These are phyloP conservation scores for Alloteropsis semialata DNA, from an alignment of 176 grass and related monocot genomes.

Conservation along the genomic window DNA sequence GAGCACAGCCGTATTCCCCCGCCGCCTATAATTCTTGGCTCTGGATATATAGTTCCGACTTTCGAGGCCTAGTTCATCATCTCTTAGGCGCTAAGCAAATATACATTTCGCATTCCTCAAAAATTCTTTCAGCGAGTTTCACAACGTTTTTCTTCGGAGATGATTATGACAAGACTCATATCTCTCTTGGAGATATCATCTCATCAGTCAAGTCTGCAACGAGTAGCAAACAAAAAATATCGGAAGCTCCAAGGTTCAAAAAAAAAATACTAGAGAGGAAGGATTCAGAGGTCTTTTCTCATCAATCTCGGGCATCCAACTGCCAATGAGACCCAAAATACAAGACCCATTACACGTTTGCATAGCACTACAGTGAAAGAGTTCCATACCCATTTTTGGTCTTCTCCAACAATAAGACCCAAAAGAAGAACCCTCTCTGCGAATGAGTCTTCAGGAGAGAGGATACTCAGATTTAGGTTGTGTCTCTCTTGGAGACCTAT, in stretches of 20 bases:
- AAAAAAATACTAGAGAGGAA: neutral
- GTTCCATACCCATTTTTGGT: too few relatives aligned
- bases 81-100: constrained; percentile 16
- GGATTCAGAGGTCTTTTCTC: neutral
- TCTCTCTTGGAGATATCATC: neutral
- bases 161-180: neutral
- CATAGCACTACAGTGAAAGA: too few relatives aligned
- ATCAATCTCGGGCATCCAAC: too few relatives aligned
- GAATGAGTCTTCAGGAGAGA: too few relatives aligned
- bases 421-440: too few relatives aligned
- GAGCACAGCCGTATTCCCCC: neutral
- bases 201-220: neutral
- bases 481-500: too few relatives aligned
- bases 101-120: neutral
- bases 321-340: too few relatives aligned
- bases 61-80: too few relatives aligned
- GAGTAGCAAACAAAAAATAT: neutral
- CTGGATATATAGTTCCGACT: too few relatives aligned
- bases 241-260: neutral
- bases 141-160: neutral
- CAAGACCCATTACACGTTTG: too few relatives aligned
- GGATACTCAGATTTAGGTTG: too few relatives aligned
- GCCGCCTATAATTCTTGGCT: neutral
- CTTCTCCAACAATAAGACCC: too few relatives aligned
- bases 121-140: neutral